Percentiles rank a stretch among this genome's conserved stretches.
These are phyloP conservation scores for Phaeoacremonium minimum DNA, from an alignment of 2,329 filamentous ascomycete species.

Conservation along the genomic window DNA sequence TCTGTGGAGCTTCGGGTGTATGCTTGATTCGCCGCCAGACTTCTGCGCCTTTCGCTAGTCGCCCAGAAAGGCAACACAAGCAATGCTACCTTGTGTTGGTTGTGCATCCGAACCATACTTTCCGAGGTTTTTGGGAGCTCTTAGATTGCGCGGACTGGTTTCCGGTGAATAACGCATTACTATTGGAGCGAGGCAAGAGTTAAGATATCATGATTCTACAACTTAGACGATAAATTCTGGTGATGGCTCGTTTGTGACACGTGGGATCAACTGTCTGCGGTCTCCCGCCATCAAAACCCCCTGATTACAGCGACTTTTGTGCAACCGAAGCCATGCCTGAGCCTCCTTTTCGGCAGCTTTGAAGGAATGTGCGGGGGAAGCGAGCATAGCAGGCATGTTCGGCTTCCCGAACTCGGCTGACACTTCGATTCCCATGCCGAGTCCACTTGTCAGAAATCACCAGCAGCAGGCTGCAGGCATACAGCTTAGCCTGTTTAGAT, in stretches of 20 bases:
- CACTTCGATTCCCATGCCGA: neutral
- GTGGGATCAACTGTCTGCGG: slow-evolving; percentile 15
- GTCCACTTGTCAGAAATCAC: neutral
- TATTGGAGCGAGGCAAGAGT: no score
- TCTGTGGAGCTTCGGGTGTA: slow-evolving; percentile 13
- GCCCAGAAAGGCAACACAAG: no score
- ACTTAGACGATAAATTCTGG: slow-evolving; percentile 6
- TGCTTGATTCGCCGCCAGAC: slow-evolving; percentile 16
- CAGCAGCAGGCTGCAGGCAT: neutral
- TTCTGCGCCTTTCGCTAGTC: slow-evolving; percentile 10
- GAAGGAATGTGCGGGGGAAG: slow-evolving; percentile 5
- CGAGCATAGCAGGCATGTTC: neutral
- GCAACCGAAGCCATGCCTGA: slow-evolving; percentile 8
- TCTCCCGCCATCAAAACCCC: slow-evolving; percentile 11
- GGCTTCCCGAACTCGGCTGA: slow-evolving; percentile 7
- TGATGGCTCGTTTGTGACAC: slow-evolving; percentile 13
- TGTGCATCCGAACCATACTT: no score
- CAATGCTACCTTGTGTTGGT: no score
- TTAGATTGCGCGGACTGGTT: no score
- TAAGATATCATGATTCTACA: no score
- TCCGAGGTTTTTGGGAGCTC: no score
- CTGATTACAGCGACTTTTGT: slow-evolving; percentile 11
- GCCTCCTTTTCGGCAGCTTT: neutral
- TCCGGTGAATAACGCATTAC: no score
- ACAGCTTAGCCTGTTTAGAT: neutral